Evolutionary conservation across 345 rosid species (phyloP), one percentile per base, ranked within the genome.

Genomic region (Balakata baccata): DNA sequence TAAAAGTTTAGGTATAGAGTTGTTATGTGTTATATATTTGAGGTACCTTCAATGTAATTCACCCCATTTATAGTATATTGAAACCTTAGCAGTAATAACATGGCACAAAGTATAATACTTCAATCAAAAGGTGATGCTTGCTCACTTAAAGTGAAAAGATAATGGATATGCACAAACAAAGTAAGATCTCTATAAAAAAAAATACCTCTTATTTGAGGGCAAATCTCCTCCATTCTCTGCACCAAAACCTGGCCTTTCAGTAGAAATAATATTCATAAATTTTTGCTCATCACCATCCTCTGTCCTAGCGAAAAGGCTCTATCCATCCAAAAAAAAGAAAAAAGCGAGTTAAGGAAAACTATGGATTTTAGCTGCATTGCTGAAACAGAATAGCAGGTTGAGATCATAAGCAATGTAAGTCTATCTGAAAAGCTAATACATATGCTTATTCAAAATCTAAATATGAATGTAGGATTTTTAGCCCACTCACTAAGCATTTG

Each of bases 201-300:
- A 80, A 79, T 83, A 90, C 95, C 89, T 84, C 74, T 78, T 83
- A 67, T 72, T 64, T 12, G 78, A 74, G 60, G 88, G 81, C 50
- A 74, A 64, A 83, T 3, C 78, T 51, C 75, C 78, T 66, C 69
- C 86, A 65, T 68, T 74, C 66, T 85, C 81, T 57, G 64, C 80
- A 56, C 73, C 77, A 60, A 72, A 52, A 41, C 59, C 77, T 75
- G 77, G 80, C 73, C 76, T 78, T 64, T 68, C 76, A 45, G 68
- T 45, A 77, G 85, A 57, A 70, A 65, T 59, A 25, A 37, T 56
- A 64, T 73, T 64, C 70, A 76, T 13, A 75, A 58, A 64, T 56
- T 78, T 79, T 43, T 71, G 80, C 20, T 84, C 85, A 34, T 65
- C 82, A 66, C 64, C 65, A n/a, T 63, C 79, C 66, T 82, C 88